Evolutionary conservation across 345 rosid species (phyloP).

Genomic region (Raphanus sativus): DNA sequence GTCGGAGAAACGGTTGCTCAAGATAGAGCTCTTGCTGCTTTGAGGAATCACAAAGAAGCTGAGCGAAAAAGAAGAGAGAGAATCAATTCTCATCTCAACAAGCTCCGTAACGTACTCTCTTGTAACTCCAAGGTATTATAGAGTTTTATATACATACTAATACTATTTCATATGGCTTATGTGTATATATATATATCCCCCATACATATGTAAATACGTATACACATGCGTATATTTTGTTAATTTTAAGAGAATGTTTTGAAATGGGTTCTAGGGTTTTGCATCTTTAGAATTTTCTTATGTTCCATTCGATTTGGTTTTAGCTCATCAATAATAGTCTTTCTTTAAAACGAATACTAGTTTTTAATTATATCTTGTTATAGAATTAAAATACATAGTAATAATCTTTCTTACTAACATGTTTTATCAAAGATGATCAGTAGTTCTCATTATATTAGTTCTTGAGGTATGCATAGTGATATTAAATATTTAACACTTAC

Average conservation of each 20-base stretch:
- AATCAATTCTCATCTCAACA: constrained; percentile 91
- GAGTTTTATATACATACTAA: neutral
- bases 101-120: constrained; percentile 82
- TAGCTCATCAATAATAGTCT: neutral
- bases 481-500: constrained; percentile 6
- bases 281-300: neutral
- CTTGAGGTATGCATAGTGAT: neutral
- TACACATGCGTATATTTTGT: neutral
- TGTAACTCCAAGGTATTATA: constrained; percentile 88
- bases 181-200: neutral
- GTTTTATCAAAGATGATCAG: neutral
- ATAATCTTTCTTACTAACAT: neutral
- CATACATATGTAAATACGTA: neutral
- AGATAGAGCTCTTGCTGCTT: constrained; percentile 83
- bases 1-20: constrained; percentile 61
- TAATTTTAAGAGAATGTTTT: neutral
- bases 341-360: too few relatives aligned
- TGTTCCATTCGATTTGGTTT: neutral
- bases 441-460: neutral
- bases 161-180: neutral
- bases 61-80: constrained; percentile 89
- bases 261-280: constrained; percentile 29
- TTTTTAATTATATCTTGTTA: neutral
- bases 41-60: constrained; percentile 93
- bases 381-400: neutral